Base-by-base conservation (phyloP, 768 basidiomycete species). In the Leccinum subgranulosum region DNA sequence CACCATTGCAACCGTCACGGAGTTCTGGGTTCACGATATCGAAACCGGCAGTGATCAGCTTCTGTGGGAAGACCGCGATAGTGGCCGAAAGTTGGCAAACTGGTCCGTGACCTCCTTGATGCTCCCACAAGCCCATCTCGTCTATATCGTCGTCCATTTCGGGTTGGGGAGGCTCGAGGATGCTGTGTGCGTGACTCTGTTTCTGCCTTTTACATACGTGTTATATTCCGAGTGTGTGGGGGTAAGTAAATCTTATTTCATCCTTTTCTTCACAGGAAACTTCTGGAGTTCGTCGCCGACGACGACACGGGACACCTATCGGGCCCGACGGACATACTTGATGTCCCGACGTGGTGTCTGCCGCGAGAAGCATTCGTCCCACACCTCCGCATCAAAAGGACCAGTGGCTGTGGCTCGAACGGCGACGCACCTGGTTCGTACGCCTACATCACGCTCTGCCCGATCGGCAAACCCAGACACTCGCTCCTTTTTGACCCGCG, bases 281-380 rank as follows among this genome's bases (percentile, higher is more conserved):
- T 68, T 21, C 58, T 68, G 45, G 60, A 62, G 51, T 60, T 65
- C 28, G 55, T 50, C 28, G 64, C 55, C 7, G 55, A 66, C 10
- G 58, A 66, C 1, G 60, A 65, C 23, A 63, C 64, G 11, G 66
- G 64, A 2, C 0, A 19, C 21, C 28, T 63, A 50, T 56, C 49
- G 2, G 52, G 52, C 8, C 60, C 55, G 11, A 43, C 19, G 10
- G 60, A 66, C 17, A 43, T 31, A 1, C 17, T 68, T 6, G 49
- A 65, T 12, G 60, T 66, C 6, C 66, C 66, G 1, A 59, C 56
- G 3, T 58, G 58, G 54, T 12, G 43, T 19, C 45, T 68, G 19
- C 43, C 48, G 6, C 41, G 21, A 9, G 66, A 65, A 29, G 49
- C 15, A 5, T 68, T 66, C 23, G n/a, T 17, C 46, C 60, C 58